Base-by-base conservation (phyloP, 2,329 filamentous ascomycete species). In the Arthrobotrys iridis region DNA sequence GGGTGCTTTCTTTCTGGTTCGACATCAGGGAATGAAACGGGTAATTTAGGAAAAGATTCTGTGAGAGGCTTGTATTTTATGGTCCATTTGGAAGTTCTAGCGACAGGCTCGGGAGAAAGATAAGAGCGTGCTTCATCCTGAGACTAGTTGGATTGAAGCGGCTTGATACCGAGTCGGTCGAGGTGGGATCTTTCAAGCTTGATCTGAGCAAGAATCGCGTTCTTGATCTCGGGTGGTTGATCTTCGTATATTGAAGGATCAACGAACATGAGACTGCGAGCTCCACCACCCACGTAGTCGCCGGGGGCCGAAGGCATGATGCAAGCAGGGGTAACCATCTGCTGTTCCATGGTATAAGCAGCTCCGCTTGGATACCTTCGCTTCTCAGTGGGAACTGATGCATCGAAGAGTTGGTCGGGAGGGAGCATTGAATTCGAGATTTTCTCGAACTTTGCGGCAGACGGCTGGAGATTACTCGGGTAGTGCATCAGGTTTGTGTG, bases 401-500 rank as follows among this genome's bases (percentile, higher is more conserved):
- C 3, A 37, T 68, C 63, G 11, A 64, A 64, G 13, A 75, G 68
- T 24, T 75, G 57, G 1, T 75, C 63, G 5, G 58, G 6, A 26
- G 55, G 45, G 7, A 35, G 22, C 22, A 68, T 33, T 1, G 37
- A 35, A 18, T 64, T 24, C 1, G 71, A 75, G 2, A 68, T 10
- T 33, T 50, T 68, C 22, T 68, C 71, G n/a, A 57, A 45, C 15
- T 55, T 68, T 8, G 58, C 63, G 13, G 43, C 63, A 4, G 71
- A 63, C 18, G 71, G 58, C 11, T 68, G 58, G 20, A 68, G 28
- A 13, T 64, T 48, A 3, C 13, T 11, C 2, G 71, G 71, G 43
- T 48, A 59, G 22, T 75, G 71, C 40, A 58, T 68, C 22, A 50
- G 40, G 28, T 75, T 75, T 11, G 71, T 75, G 15, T 75, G 71